Evolutionary conservation across 225 moss, liverwort and hornwort genomes (phyloP).

Genomic region (Takakia lepidozioides): DNA sequence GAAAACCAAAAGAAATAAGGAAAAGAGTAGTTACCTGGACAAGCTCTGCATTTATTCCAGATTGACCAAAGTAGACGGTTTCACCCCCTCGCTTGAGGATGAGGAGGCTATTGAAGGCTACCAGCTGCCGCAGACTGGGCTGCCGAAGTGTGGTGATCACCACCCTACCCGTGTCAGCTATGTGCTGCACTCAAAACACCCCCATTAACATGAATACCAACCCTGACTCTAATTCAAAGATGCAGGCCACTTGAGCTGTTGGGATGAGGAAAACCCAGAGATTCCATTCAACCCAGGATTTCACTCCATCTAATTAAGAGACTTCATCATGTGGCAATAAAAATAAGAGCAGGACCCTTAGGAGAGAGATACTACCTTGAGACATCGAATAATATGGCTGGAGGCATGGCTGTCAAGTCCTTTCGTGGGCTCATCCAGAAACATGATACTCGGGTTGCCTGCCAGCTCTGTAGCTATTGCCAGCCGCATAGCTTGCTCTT

Average conservation of each 20-base stretch:
- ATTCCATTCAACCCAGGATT: too few relatives aligned
- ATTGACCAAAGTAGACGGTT: constrained; percentile 75
- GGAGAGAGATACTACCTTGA: constrained; percentile 32
- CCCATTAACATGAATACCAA: background rate
- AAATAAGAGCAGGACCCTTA: too few relatives aligned
- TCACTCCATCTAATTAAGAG: too few relatives aligned
- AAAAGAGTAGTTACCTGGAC: constrained; percentile 30
- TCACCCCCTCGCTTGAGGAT: constrained; percentile 76
- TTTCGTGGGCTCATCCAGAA: constrained; percentile 62
- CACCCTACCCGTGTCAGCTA: constrained; percentile 62
- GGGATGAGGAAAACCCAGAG: too few relatives aligned
- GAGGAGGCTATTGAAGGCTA: constrained; percentile 46
- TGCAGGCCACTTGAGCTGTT: too few relatives aligned
- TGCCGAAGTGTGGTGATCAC: constrained; percentile 34
- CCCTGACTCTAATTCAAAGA: too few relatives aligned
- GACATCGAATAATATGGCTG: constrained; percentile 40
- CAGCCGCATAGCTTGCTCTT: constrained; percentile 53
- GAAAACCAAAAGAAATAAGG: background rate
- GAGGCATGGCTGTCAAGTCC: constrained; percentile 55
- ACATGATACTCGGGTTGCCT: constrained; percentile 79
- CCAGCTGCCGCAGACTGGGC: constrained; percentile 43
- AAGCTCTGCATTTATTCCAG: constrained; percentile 40
- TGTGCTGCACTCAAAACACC: constrained; percentile 29
- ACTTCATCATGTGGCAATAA: too few relatives aligned
- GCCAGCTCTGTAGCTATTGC: constrained; percentile 76